Evolutionary conservation across 2,329 filamentous ascomycete genomes (phyloP).

Genomic region (Trichothecium roseum): DNA sequence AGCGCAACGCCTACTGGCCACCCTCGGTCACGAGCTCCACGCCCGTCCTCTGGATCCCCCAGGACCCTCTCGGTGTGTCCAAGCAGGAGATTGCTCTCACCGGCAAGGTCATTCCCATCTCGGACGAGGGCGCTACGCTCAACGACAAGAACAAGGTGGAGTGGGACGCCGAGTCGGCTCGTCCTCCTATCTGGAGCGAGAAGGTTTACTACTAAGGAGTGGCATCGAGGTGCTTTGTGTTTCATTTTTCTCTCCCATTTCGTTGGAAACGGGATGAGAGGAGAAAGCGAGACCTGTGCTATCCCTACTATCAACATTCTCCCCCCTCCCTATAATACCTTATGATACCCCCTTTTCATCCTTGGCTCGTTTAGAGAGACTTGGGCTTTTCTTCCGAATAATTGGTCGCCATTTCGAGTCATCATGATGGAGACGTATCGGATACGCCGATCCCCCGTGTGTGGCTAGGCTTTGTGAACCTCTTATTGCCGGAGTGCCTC

Average conservation of each 20-base stretch:
- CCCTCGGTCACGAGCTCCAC: slow-evolving; percentile 52
- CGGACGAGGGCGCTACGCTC: slow-evolving; percentile 60
- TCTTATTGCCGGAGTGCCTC: no score
- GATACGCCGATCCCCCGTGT: no score
- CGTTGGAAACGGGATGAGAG: background rate
- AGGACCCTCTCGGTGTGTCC: slow-evolving; percentile 58
- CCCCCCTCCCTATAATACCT: no score
- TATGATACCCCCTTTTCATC: background rate
- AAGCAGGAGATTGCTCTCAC: slow-evolving; percentile 61
- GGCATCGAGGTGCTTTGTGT: slow-evolving; percentile 2
- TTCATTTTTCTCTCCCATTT: background rate
- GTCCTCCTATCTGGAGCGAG: slow-evolving; percentile 33
- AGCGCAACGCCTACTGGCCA: slow-evolving; percentile 61
- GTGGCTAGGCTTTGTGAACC: no score
- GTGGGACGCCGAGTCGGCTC: slow-evolving; percentile 29
- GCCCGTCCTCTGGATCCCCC: slow-evolving; percentile 66
- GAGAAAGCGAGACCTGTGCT: no score
- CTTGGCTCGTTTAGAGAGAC: no score
- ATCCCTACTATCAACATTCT: no score
- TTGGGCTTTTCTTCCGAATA: no score
- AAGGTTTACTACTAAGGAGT: slow-evolving; percentile 31
- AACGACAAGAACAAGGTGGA: slow-evolving; percentile 48
- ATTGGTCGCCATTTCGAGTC: no score
- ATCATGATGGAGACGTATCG: no score
- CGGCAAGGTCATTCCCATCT: slow-evolving; percentile 55